These are phyloP conservation scores for Dalechampia spathulata DNA, from an alignment of 441 rosid genomes.

Conservation along the genomic window DNA sequence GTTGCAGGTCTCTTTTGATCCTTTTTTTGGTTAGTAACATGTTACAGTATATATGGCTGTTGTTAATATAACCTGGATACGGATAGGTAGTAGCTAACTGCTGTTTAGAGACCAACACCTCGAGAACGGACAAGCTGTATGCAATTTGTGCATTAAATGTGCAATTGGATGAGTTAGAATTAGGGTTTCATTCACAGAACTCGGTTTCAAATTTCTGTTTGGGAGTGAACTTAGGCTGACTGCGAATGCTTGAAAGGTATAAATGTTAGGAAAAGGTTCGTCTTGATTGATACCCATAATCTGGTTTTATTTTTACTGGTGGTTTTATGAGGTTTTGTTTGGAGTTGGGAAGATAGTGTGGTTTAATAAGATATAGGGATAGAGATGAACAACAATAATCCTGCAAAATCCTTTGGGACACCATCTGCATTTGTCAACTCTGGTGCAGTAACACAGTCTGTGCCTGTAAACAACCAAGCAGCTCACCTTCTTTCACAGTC, in stretches of 20 bases:
- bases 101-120: not conserved
- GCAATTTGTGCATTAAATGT: not conserved
- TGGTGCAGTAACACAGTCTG: constrained; percentile 27
- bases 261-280: not conserved
- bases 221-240: constrained; percentile 14
- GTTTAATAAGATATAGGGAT: constrained; percentile 8
- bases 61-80: too few relatives aligned
- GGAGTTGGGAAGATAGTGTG: not conserved
- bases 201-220: constrained; percentile 12
- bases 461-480: constrained; percentile 27
- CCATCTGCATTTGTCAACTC: constrained; percentile 36
- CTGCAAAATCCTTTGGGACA: constrained; percentile 28
- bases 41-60: too few relatives aligned
- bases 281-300: not conserved
- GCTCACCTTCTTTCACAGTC: constrained; percentile 40
- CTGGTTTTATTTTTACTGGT: not conserved
- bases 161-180: not conserved
- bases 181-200: constrained; percentile 5
- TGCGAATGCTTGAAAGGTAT: not conserved
- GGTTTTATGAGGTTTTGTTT: constrained; percentile 2
- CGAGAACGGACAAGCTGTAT: not conserved
- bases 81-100: not conserved
- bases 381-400: constrained; percentile 34
- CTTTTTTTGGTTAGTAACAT: too few relatives aligned
- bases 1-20: too few relatives aligned